Base-by-base conservation (phyloP, 169 alveolate species). In the Eimeria maxima region DNA sequence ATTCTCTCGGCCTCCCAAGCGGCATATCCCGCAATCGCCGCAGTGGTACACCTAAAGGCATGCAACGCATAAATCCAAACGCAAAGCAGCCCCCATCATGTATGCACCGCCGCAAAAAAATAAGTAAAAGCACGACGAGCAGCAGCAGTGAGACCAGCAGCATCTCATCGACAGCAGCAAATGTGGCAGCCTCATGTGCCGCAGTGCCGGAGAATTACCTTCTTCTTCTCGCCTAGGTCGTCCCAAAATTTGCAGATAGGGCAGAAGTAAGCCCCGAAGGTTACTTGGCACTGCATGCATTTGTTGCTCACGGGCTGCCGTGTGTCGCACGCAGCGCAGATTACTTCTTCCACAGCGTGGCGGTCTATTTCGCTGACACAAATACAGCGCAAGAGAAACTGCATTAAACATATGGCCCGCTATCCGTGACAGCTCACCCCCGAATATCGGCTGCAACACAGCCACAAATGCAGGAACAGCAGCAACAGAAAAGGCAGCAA, bases 1-100 rank as follows among this genome's bases (percentile, higher is more conserved):
- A 65, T 97, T 95, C 50, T 96, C 98, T 29, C 78, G 74, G n/a
- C 97, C 98, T 29, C 98, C 98, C 18, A 87, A 93, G 93, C 99
- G 97, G 93, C 99, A 98, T 10, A 98, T 97, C 33, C 98, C 98
- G 86, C 99, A 98, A 55, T 95, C 97, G 44, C 97, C 97, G 95
- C 99, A 98, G 95, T 98, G 99, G 73, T 91, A 98, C 57, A 83
- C 92, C 96, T 94, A 94, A 45, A 38, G 29, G 16, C 10, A 53
- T 53, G 60, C 60, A 53, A 53, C 16, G 60, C 60, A 53, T 53
- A 14, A 1, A 53, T 53, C 20, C 60, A 14, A 11, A 7, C 16
- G 60, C 60, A 11, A 3, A 11, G 3, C 60, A 11, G 60, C 60
- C 10, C 20, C 60, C 60, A 53, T 60, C 69, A 60, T 18, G 27